These are phyloP conservation scores for Suhomyces bokatorum DNA, from an alignment of 1,139 yeast genomes.

Conservation along the genomic window DNA sequence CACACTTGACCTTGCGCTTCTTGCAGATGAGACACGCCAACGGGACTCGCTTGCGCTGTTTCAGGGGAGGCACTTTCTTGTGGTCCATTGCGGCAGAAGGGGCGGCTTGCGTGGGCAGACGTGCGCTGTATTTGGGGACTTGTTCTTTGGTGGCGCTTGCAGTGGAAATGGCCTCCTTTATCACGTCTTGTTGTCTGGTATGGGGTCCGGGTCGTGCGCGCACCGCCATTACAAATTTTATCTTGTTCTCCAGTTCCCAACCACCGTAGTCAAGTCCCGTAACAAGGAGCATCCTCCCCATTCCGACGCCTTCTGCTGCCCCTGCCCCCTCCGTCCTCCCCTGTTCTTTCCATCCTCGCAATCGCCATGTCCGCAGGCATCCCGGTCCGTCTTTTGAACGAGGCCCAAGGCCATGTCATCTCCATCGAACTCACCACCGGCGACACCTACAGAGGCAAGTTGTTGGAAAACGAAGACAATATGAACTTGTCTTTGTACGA, in stretches of 20 bases:
- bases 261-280: constrained; percentile 4
- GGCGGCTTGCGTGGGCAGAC: neutral
- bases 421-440: constrained; percentile 85
- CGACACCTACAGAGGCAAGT: constrained; percentile 82
- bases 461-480: constrained; percentile 83
- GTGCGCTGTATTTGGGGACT: no score
- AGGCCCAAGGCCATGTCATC: constrained; percentile 86
- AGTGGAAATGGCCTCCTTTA: neutral
- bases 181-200: no score
- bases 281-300: constrained; percentile 1
- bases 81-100: constrained; percentile 2
- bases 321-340: neutral
- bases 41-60: constrained; percentile 32
- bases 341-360: neutral
- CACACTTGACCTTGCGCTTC: constrained; percentile 48
- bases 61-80: constrained; percentile 1
- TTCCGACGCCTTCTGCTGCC: neutral
- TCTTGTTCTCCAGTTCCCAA: constrained; percentile 4
- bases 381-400: constrained; percentile 84
- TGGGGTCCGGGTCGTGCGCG: constrained; percentile 4
- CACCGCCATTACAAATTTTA: constrained; percentile 3
- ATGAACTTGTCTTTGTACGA: constrained; percentile 90
- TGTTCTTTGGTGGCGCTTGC: neutral
- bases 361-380: constrained; percentile 58
- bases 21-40: constrained; percentile 45